Evolutionary conservation across 2,329 filamentous ascomycete species (phyloP), one percentile per base, ranked within the genome.

Genomic region (Fusarium sp.): DNA sequence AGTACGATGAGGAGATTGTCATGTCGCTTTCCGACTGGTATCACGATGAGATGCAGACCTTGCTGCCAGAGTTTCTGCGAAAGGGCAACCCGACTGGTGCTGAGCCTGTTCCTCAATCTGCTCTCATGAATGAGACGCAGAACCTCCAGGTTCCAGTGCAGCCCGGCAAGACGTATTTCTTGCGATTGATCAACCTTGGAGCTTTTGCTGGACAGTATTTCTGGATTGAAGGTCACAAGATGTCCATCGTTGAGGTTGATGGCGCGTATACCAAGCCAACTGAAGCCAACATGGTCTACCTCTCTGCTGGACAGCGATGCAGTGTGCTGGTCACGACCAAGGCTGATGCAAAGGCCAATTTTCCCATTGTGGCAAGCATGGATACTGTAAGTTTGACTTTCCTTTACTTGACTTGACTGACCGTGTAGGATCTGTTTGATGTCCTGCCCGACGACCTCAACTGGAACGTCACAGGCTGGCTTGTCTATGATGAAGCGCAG

Each of bases 21-120:
- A 78, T 94, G 57, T 92, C 91, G 0, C 82, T 94, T n/a, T 92
- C 91, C 0, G 92, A 94, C 79, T 89, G 92, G 92, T 94, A 94
- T 77, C 92, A 94, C 72, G 86, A 89, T 27, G 82, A 88, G 71
- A 88, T 90, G 82, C 77, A 82, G 14, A 80, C 82, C 6, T 79
- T 91, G 58, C 82, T 89, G 6, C 80, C 82, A 0, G 69, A 72
- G 16, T 90, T 90, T 81, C 82, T 90, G 77, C 85, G 80, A 78
- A 88, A 89, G 73, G 81, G 78, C 64, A 91, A 91, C 76, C 89
- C 88, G 1, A 88, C 86, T 0, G 89, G 89, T 24, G 88, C 88
- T 2, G 89, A 93, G 76, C 92, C 92, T 0, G 87, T 95, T 0
- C 93, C 93, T 0, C 84, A 95, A 52, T 85, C 91, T 2, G 90